Evolutionary conservation across 306 rosid genomes (phyloP).

Genomic region (Glycine latifolia): DNA sequence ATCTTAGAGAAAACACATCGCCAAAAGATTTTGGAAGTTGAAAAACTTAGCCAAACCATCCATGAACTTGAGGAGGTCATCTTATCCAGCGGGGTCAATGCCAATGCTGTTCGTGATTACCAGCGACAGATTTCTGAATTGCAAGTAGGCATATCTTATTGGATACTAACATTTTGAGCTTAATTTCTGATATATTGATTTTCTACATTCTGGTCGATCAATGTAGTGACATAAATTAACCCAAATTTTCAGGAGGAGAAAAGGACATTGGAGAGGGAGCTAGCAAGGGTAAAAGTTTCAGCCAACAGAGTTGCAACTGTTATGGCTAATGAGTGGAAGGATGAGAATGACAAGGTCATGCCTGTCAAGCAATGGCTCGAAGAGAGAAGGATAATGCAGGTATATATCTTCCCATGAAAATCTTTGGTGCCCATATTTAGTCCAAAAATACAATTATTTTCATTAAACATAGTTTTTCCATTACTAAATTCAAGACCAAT

Average conservation of each 20-base stretch:
- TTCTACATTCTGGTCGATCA: conserved; percentile 21
- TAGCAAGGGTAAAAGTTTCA: conserved; percentile 83
- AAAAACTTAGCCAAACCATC: conserved; percentile 90
- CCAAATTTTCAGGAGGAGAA: conserved; percentile 78
- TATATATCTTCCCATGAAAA: conserved; percentile 48
- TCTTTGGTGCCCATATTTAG: not conserved
- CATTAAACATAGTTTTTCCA: not conserved
- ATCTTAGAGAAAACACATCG: conserved; percentile 88
- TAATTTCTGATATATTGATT: not conserved
- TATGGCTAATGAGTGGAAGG: conserved; percentile 96
- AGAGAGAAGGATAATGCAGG: conserved; percentile 91
- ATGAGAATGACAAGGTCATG: conserved; percentile 90
- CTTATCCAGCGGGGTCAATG: conserved; percentile 76
- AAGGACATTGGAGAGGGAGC: conserved; percentile 87
- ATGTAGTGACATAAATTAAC: conserved; percentile 40
- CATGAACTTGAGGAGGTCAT: conserved; percentile 88
- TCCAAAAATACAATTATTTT: conserved; percentile 12
- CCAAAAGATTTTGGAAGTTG: conserved; percentile 88
- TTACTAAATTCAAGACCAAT: no score
- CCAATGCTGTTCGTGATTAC: conserved; percentile 82
- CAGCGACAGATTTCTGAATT: conserved; percentile 72
- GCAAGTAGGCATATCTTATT: conserved; percentile 57
- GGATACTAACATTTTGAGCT: not conserved
- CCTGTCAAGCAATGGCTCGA: conserved; percentile 96
- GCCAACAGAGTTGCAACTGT: conserved; percentile 86